phyloP scores from a whole-genome alignment of 208 protist genomes.

The Crithidia sp. region DNA sequence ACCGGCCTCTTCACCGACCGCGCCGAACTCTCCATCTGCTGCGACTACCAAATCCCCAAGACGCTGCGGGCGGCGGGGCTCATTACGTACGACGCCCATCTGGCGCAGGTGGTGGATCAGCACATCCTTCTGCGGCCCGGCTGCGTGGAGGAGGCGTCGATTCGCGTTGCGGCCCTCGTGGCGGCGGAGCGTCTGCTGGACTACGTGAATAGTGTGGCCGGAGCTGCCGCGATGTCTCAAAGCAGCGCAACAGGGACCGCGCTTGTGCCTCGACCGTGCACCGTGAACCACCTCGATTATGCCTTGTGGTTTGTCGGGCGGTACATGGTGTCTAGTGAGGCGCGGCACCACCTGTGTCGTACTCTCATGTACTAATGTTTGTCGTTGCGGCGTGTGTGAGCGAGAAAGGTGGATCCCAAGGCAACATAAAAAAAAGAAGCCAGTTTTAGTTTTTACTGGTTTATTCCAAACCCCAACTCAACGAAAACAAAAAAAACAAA shows the following conservation, averaged over 20 bases:
- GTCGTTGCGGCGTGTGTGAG: too few relatives aligned
- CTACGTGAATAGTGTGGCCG: conserved; percentile 29
- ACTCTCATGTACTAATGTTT: conserved; percentile 66
- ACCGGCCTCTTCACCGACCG: conserved; percentile 53
- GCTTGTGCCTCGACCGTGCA: background rate
- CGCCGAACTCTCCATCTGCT: conserved; percentile 73
- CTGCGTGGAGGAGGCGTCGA: conserved; percentile 61
- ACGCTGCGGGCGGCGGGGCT: conserved; percentile 67
- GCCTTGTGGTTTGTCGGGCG: conserved; percentile 83
- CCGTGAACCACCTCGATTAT: conserved; percentile 61
- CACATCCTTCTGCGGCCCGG: conserved; percentile 51
- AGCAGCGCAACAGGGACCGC: too few relatives aligned
- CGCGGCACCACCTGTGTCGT: conserved; percentile 66
- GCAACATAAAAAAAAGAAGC: background rate
- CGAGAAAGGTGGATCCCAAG: too few relatives aligned
- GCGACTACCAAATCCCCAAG: conserved; percentile 90
- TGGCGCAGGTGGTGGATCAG: conserved; percentile 51
- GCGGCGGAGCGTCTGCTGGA: conserved; percentile 53
- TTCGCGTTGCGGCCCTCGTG: conserved; percentile 69
- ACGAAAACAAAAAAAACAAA: background rate
- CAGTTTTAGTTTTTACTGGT: background rate
- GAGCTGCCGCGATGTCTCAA: background rate
- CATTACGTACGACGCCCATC: conserved; percentile 56
- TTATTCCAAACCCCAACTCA: background rate
- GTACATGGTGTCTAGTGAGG: conserved; percentile 33